A percentile compares a stretch with the other conserved stretches of the same genome.
These are phyloP conservation scores for Candida pseudocylindracea DNA, from an alignment of 1,139 yeast genomes.

Conservation along the genomic window DNA sequence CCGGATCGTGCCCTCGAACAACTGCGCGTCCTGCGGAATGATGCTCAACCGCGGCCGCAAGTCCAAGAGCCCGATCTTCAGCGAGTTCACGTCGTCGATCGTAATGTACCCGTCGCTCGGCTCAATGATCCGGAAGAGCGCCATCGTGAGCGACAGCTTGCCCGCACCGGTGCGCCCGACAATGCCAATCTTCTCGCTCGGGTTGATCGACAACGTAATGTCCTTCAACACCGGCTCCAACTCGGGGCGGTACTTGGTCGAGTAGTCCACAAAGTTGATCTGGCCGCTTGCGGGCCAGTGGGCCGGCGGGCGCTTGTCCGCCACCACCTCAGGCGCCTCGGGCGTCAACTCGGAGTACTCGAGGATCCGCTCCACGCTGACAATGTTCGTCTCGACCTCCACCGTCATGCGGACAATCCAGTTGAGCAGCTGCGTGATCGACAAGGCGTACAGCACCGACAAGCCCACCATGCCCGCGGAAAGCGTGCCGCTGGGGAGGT, in stretches of 20 bases:
- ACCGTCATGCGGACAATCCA: conserved; percentile 98
- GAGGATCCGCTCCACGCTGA: conserved; percentile 83
- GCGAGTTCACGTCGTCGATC: conserved; percentile 54
- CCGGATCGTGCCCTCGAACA: conserved; percentile 77
- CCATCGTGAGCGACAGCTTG: conserved; percentile 75
- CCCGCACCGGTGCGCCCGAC: conserved; percentile 98
- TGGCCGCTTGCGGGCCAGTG: conserved; percentile 69
- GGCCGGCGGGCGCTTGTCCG: conserved; percentile 37
- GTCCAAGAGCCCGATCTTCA: conserved; percentile 57
- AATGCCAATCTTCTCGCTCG: conserved; percentile 79
- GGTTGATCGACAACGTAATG: conserved; percentile 42
- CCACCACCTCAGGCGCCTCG: conserved; percentile 69
- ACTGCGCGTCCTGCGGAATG: conserved; percentile 95
- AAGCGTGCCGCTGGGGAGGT: conserved; percentile 43
- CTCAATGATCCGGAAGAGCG: conserved; percentile 79
- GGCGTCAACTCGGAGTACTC: conserved; percentile 58
- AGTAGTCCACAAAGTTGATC: conserved; percentile 49
- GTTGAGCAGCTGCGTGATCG: conserved; percentile 78
- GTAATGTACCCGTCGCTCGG: conserved; percentile 46
- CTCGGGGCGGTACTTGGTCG: conserved; percentile 71
- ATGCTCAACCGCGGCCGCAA: conserved; percentile 71
- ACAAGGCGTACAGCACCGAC: conserved; percentile 80
- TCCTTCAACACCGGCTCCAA: conserved; percentile 61
- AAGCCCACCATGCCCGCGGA: conserved; percentile 88
- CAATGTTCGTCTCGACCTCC: conserved; percentile 92